Percentiles rank a stretch among this genome's conserved stretches.
Conservation (phyloP, 345 rosid species). For the Camelina neglecta region DNA sequence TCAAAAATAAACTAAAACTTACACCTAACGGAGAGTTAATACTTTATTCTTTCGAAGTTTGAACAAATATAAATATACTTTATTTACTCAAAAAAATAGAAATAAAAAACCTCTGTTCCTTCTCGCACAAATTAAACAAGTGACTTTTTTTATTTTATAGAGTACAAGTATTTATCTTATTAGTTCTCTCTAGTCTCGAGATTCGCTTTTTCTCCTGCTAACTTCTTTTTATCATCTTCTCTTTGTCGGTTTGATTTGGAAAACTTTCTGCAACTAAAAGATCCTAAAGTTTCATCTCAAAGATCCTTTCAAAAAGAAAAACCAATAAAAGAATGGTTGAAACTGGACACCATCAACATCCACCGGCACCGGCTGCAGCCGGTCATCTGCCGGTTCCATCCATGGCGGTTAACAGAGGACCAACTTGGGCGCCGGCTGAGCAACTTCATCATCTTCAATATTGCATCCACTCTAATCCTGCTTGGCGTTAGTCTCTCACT, state of each 20-base stretch:
- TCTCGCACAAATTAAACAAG: constrained; percentile 37
- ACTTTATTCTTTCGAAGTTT: neutral
- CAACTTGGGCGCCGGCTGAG: constrained; percentile 84
- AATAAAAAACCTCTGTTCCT: constrained; percentile 13
- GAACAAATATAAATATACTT: neutral
- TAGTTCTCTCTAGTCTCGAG: constrained; percentile 40
- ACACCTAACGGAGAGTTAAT: constrained; percentile 16
- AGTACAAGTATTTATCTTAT: neutral
- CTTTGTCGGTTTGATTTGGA: constrained; percentile 47
- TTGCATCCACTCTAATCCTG: constrained; percentile 98
- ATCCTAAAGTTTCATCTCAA: constrained; percentile 17
- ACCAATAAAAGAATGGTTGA: constrained; percentile 50
- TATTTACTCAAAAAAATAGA: neutral
- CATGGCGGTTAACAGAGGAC: constrained; percentile 57
- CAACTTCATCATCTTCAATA: constrained; percentile 88
- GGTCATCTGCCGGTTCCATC: constrained; percentile 52
- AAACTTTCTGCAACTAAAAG: constrained; percentile 32
- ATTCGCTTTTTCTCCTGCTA: constrained; percentile 41
- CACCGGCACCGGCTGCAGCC: constrained; percentile 41
- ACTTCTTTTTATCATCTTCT: constrained; percentile 40
- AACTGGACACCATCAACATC: constrained; percentile 57
- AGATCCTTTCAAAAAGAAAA: constrained; percentile 3
- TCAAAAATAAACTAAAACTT: neutral
- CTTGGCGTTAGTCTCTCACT: constrained; percentile 73
- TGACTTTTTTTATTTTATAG: neutral